These are phyloP conservation scores for Xylogone sp. DNA, from an alignment of 2,329 filamentous ascomycete genomes.

Conservation along the genomic window DNA sequence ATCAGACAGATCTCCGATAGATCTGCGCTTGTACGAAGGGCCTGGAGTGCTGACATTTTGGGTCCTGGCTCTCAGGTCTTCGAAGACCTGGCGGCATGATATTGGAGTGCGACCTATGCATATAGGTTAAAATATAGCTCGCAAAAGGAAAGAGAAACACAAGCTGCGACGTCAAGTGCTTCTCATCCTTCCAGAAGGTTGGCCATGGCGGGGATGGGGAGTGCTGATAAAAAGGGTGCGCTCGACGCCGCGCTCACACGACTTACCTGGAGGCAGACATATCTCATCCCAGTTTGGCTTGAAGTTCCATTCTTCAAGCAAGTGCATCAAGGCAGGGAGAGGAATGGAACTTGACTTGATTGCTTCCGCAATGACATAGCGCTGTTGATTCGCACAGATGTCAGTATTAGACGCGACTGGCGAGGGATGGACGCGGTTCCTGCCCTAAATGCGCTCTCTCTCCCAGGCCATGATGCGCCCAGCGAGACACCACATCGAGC, in stretches of 20 bases:
- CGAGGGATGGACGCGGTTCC: conserved; percentile 8
- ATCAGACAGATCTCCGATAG: conserved; percentile 15
- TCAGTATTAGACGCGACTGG: conserved; percentile 19
- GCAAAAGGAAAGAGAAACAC: conserved; percentile 4
- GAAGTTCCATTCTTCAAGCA: conserved; percentile 39
- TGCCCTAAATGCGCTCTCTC: conserved; percentile 3
- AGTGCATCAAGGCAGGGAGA: conserved; percentile 38
- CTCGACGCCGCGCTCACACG: conserved; percentile 7
- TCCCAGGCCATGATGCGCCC: conserved; percentile 8
- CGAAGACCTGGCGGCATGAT: conserved; percentile 24
- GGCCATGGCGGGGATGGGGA: conserved; percentile 4
- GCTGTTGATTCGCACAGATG: conserved; percentile 17
- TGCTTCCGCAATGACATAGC: conserved; percentile 46
- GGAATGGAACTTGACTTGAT: conserved; percentile 42
- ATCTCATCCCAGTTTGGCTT: conserved; percentile 45
- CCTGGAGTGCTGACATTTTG: conserved; percentile 6
- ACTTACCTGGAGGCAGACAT: conserved; percentile 43
- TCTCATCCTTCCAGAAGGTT: neutral
- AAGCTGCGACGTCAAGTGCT: conserved; percentile 11
- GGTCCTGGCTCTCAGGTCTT: conserved; percentile 11
- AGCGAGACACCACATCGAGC: conserved; percentile 11
- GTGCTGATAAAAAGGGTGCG: conserved; percentile 8
- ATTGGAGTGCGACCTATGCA: conserved; percentile 22
- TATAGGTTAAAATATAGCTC: conserved; percentile 9
- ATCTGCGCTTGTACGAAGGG: conserved; percentile 20